A percentile compares a stretch with the other conserved stretches of the same genome.
Conservation (phyloP, 129 eudicot genomes). For the Daucus carota region DNA sequence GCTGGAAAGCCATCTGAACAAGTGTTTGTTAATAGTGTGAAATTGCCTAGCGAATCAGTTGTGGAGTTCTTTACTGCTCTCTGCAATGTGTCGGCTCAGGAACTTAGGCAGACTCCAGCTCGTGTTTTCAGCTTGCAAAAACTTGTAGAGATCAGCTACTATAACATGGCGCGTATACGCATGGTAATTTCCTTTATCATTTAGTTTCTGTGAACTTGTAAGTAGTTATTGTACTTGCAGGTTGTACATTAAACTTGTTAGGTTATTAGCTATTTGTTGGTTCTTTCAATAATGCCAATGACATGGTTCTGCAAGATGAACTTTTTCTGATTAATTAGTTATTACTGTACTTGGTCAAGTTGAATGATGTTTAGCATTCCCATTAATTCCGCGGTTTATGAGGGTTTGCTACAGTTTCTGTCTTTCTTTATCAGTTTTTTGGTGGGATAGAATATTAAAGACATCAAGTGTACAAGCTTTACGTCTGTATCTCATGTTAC, state of each 20-base stretch:
- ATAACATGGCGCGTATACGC: constrained; percentile 97
- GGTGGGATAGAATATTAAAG: background rate
- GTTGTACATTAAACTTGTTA: background rate
- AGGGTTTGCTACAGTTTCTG: background rate
- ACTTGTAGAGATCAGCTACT: constrained; percentile 95
- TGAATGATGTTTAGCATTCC: background rate
- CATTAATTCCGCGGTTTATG: background rate
- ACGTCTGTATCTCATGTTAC: background rate
- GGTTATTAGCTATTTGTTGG: background rate
- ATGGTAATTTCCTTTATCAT: constrained; percentile 56
- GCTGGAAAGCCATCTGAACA: constrained; percentile 92
- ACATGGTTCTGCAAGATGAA: background rate
- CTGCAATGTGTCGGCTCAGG: constrained; percentile 92
- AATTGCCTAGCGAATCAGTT: constrained; percentile 87
- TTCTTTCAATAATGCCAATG: background rate
- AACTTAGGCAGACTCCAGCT: constrained; percentile 80
- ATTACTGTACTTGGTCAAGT: background rate
- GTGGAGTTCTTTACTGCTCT: constrained; percentile 94
- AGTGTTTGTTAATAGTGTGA: constrained; percentile 80
- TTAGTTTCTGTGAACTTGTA: background rate
- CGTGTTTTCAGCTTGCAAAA: constrained; percentile 97
- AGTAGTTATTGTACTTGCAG: background rate
- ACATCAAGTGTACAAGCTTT: background rate
- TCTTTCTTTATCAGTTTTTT: background rate
- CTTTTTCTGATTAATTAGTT: background rate